phyloP scores from a whole-genome alignment of 306 rosid genomes.

The Prunus armeniaca region DNA sequence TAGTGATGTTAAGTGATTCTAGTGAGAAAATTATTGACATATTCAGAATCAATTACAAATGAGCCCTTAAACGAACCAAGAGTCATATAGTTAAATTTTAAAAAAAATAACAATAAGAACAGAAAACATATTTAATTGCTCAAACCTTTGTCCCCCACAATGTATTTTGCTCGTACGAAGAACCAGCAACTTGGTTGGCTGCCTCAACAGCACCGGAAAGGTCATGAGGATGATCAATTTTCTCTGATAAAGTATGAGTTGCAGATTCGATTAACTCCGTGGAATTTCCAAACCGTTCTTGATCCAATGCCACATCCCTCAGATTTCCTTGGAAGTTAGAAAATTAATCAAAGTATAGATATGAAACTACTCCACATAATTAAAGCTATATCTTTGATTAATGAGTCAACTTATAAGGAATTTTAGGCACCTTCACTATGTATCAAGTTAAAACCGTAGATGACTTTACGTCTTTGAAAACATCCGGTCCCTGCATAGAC shows the following conservation, averaged over 20 bases:
- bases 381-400: too few relatives aligned
- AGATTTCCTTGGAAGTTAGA: not conserved
- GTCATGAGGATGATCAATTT: not conserved
- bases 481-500: slow-evolving; percentile 51
- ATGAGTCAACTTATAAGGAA: too few relatives aligned
- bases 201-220: not conserved
- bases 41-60: too few relatives aligned
- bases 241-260: not conserved
- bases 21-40: too few relatives aligned
- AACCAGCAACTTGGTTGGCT: slow-evolving; percentile 19
- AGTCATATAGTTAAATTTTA: too few relatives aligned
- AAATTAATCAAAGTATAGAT: too few relatives aligned
- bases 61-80: too few relatives aligned
- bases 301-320: not conserved
- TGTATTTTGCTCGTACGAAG: slow-evolving; percentile 10
- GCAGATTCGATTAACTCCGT: not conserved
- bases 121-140: not conserved
- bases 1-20: too few relatives aligned
- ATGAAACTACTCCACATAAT: too few relatives aligned
- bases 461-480: slow-evolving; percentile 57
- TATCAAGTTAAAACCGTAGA: slow-evolving; percentile 20
- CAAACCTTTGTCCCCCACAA: slow-evolving; percentile 23
- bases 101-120: not conserved
- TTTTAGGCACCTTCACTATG: not conserved
- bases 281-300: slow-evolving; percentile 1